A percentile compares a stretch with the other conserved stretches of the same genome.
phyloP scores from a whole-genome alignment of 225 moss, liverwort and hornwort species.

The Pleurozium schreberi region DNA sequence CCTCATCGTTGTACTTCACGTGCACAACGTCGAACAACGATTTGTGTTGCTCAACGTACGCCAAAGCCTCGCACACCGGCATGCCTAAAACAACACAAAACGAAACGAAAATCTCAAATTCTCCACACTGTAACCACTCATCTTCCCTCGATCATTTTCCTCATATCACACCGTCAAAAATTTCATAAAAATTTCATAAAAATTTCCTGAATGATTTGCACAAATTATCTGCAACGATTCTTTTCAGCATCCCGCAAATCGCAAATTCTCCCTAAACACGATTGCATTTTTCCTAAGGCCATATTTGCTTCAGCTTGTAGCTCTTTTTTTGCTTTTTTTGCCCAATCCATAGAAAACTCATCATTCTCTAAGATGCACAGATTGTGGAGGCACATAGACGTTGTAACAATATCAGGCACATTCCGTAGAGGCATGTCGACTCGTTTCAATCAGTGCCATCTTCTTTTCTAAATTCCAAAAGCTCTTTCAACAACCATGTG shows the following conservation, averaged over 20 bases:
- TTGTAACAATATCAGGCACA: no score
- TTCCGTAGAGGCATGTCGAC: no score
- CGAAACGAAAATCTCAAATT: background rate
- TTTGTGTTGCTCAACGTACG: constrained; percentile 88
- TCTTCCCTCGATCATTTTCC: background rate
- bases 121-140: background rate
- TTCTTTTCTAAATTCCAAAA: no score
- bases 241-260: background rate
- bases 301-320: no score
- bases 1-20: constrained; percentile 93
- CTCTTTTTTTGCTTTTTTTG: no score
- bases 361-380: no score
- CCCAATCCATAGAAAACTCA: no score
- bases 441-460: no score
- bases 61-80: constrained; percentile 95
- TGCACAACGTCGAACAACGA: constrained; percentile 78
- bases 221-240: background rate
- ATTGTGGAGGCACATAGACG: no score
- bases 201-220: background rate
- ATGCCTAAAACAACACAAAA: constrained; percentile 35
- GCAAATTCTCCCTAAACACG: background rate
- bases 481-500: no score
- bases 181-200: background rate
- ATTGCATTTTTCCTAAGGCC: no score
- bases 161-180: background rate